These are phyloP conservation scores for Starmerella bacillaris DNA, from an alignment of 805 yeast genomes.

Conservation along the genomic window DNA sequence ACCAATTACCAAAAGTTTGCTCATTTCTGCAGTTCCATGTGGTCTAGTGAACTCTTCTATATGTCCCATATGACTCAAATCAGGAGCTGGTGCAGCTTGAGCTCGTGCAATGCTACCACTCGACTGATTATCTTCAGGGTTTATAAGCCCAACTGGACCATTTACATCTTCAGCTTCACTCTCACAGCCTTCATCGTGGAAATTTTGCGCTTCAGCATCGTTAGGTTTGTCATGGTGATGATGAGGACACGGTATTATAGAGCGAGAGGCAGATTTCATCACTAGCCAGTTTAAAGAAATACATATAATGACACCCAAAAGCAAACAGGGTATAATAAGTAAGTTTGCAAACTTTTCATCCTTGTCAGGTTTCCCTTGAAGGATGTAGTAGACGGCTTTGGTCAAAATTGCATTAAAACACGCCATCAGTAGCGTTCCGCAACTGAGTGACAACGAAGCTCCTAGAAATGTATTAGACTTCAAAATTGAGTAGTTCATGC, in stretches of 20 bases:
- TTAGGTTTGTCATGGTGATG: neutral
- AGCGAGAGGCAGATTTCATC: constrained; percentile 47
- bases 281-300: constrained; percentile 42
- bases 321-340: constrained; percentile 30
- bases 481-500: constrained; percentile 34
- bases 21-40: constrained; percentile 41
- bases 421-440: constrained; percentile 68
- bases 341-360: constrained; percentile 21
- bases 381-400: constrained; percentile 34
- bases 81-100: neutral
- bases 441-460: constrained; percentile 54
- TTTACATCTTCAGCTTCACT: constrained; percentile 1
- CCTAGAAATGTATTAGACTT: constrained; percentile 49
- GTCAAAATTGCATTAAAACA: constrained; percentile 67
- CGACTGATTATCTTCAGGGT: neutral
- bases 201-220: neutral
- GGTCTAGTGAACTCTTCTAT: neutral
- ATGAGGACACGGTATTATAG: constrained; percentile 11
- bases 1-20: constrained; percentile 70
- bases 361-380: constrained; percentile 16
- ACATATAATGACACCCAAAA: constrained; percentile 47
- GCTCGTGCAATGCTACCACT: neutral
- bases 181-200: neutral
- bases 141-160: too few species aligned
- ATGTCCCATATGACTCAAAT: constrained; percentile 1